Conservation (phyloP, 139 green algal species). For the Nannochloris sp. region DNA sequence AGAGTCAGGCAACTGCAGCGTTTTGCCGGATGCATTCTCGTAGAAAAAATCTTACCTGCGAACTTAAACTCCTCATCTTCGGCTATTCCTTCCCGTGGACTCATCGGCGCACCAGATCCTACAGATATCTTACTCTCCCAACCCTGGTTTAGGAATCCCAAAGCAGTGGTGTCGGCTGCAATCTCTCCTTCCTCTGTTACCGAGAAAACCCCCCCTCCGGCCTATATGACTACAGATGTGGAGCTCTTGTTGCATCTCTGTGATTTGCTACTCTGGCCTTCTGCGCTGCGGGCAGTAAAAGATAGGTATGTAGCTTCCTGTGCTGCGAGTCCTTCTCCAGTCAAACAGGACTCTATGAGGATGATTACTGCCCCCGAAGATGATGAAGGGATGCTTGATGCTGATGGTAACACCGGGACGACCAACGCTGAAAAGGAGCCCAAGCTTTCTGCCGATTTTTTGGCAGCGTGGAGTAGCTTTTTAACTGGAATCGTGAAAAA, state of each 20-base stretch:
- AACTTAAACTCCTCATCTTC: too few relatives aligned
- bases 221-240: not conserved
- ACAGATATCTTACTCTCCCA: not conserved
- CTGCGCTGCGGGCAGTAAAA: not conserved
- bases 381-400: not conserved
- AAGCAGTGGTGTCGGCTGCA: too few relatives aligned
- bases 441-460: too few relatives aligned
- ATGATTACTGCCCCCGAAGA: not conserved
- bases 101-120: too few relatives aligned
- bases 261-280: slow-evolving; percentile 7
- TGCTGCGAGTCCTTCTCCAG: too few relatives aligned
- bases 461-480: not conserved
- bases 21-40: not conserved
- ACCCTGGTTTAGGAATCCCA: not conserved
- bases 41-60: not conserved
- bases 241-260: slow-evolving; percentile 6
- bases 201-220: not conserved
- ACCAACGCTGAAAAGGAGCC: too few relatives aligned
- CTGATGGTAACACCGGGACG: too few relatives aligned
- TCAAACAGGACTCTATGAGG: too few relatives aligned
- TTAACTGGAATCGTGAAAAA: not conserved
- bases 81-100: too few relatives aligned
- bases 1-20: slow-evolving; percentile 1
- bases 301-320: not conserved
- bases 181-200: not conserved